Conservation (phyloP, 139 green algal genomes). For the Gonium pectorale region DNA sequence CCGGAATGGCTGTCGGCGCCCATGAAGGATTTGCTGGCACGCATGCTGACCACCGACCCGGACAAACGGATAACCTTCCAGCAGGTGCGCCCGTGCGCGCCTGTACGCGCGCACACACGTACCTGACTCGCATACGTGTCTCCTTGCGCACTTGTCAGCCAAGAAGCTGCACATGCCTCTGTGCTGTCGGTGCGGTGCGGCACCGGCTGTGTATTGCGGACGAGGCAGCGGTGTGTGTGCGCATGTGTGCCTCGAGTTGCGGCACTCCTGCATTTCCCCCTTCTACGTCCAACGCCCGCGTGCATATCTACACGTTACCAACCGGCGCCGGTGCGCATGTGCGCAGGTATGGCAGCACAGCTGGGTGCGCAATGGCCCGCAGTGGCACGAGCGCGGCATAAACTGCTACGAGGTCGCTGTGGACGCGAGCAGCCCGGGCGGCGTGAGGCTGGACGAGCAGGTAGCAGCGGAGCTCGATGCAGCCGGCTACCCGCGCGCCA, state of each 20-base stretch:
- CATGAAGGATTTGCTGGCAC: slow-evolving; percentile 65
- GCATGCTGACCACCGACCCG: slow-evolving; percentile 81
- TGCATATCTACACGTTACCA: too few relatives aligned
- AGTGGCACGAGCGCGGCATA: slow-evolving; percentile 44
- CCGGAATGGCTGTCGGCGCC: slow-evolving; percentile 64
- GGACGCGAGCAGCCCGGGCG: slow-evolving; percentile 32
- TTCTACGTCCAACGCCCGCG: too few relatives aligned
- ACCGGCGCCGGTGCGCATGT: too few relatives aligned
- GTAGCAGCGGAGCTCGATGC: slow-evolving; percentile 61
- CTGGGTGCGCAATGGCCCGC: slow-evolving; percentile 47
- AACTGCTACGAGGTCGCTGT: slow-evolving; percentile 46
- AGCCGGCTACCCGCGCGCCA: slow-evolving; percentile 50
- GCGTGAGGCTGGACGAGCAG: slow-evolving; percentile 52
- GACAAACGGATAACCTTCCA: slow-evolving; percentile 66
- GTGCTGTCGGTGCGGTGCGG: too few relatives aligned
- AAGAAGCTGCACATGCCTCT: too few relatives aligned
- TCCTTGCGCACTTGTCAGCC: too few relatives aligned
- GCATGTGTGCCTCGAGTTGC: too few relatives aligned
- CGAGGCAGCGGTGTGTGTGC: too few relatives aligned
- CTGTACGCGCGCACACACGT: background rate
- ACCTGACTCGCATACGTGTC: too few relatives aligned
- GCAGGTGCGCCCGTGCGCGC: slow-evolving; percentile 39
- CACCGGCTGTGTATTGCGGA: too few relatives aligned
- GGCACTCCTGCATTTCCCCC: too few relatives aligned
- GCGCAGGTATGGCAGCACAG: slow-evolving; percentile 51